Conservation (phyloP, 2,329 filamentous ascomycete species). For the Aspergillus sergii region DNA sequence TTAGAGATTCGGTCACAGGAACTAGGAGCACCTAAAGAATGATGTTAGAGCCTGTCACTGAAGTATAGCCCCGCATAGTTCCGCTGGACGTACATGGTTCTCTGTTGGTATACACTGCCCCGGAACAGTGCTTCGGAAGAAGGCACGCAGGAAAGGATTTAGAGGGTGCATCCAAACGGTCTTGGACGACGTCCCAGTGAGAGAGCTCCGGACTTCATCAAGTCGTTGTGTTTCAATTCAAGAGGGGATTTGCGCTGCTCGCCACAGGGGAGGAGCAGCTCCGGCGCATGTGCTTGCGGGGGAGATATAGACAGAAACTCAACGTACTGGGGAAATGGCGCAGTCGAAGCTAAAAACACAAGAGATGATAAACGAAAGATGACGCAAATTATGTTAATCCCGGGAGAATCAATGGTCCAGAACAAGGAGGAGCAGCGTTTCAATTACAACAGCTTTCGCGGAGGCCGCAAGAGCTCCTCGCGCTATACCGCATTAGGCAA, state of each 20-base stretch:
- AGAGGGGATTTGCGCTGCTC: conserved; percentile 28
- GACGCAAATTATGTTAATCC: neutral
- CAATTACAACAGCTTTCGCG: conserved; percentile 23
- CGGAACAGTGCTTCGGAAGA: conserved; percentile 94
- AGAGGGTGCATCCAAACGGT: conserved; percentile 87
- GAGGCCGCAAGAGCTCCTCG: conserved; percentile 30
- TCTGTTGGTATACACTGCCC: conserved; percentile 88
- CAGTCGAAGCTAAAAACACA: neutral
- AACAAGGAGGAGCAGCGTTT: conserved; percentile 9
- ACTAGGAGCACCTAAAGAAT: conserved; percentile 76
- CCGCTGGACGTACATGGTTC: conserved; percentile 66
- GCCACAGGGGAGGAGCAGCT: conserved; percentile 35
- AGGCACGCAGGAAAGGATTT: conserved; percentile 97
- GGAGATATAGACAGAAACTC: conserved; percentile 8
- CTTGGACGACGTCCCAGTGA: conserved; percentile 43
- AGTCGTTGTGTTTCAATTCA: conserved; percentile 33
- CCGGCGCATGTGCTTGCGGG: conserved; percentile 31
- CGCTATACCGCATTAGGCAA: conserved; percentile 36
- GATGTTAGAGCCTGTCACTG: conserved; percentile 8
- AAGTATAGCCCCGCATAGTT: conserved; percentile 7
- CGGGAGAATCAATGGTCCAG: conserved; percentile 1
- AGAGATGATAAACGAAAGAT: conserved; percentile 3
- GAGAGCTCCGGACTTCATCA: conserved; percentile 40
- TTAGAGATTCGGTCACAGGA: conserved; percentile 86
- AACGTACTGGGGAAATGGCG: neutral